Conservation (phyloP, 2,329 filamentous ascomycete genomes). For the Camillea tinctor region DNA sequence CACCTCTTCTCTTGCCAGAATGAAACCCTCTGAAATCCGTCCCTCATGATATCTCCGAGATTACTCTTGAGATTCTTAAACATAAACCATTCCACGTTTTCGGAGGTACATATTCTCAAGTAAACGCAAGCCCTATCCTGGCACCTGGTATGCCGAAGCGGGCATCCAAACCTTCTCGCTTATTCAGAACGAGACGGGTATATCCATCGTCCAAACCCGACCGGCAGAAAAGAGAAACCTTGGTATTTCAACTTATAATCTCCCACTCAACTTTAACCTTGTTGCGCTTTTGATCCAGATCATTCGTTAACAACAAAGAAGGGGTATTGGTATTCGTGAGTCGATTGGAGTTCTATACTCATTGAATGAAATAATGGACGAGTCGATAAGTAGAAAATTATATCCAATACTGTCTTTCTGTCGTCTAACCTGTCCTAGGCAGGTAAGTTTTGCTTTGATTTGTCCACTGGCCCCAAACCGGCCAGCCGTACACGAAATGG, state of each 20-base stretch:
- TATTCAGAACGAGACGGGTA: not conserved
- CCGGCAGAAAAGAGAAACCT: not conserved
- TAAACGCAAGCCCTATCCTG: not conserved
- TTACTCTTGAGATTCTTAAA: too few relatives aligned
- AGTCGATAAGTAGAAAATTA: not conserved
- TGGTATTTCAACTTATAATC: not conserved
- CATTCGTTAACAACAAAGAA: not conserved
- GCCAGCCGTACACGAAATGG: not conserved
- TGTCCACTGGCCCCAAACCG: not conserved
- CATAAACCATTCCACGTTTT: too few relatives aligned
- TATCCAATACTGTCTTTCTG: not conserved
- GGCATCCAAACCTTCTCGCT: not conserved
- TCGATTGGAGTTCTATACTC: not conserved
- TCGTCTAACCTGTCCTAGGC: not conserved
- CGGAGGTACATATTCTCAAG: too few relatives aligned
- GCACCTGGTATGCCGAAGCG: not conserved
- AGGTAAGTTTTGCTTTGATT: not conserved
- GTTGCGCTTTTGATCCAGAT: not conserved
- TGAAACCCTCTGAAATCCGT: not conserved
- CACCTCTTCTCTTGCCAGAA: not conserved
- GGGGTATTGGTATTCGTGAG: not conserved
- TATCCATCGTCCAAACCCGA: not conserved
- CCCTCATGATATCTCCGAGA: too few relatives aligned
- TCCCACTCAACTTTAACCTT: not conserved
- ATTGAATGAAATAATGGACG: not conserved